These are phyloP conservation scores for Eutrema salsugineum DNA, from an alignment of 441 rosid species.

Conservation along the genomic window DNA sequence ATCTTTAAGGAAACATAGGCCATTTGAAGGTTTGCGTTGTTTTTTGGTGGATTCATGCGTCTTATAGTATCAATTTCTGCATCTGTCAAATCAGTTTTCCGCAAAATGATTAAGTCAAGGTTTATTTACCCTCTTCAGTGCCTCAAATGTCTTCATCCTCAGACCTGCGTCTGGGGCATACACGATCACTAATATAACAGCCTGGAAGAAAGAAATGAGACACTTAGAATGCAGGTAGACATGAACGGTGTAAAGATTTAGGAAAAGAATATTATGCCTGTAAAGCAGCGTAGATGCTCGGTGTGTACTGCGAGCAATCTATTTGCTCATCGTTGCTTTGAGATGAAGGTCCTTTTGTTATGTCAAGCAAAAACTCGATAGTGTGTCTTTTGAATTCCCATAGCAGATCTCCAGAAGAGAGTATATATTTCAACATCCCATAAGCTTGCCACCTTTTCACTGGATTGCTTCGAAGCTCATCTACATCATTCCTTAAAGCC, in stretches of 20 bases:
- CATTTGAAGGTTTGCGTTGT: neutral
- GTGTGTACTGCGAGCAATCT: slow-evolving; percentile 54
- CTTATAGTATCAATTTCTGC: neutral
- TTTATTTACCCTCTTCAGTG: slow-evolving; percentile 62
- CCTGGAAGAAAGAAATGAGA: slow-evolving; percentile 41
- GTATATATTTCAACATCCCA: slow-evolving; percentile 68
- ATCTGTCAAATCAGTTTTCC: neutral
- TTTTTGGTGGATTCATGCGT: neutral
- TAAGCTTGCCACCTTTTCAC: slow-evolving; percentile 71
- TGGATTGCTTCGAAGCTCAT: slow-evolving; percentile 53
- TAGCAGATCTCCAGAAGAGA: slow-evolving; percentile 49
- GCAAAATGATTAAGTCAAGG: neutral
- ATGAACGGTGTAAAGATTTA: slow-evolving; percentile 1
- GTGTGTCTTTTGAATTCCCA: slow-evolving; percentile 72
- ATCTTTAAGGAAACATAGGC: neutral
- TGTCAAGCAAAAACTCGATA: slow-evolving; percentile 59
- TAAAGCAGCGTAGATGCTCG: slow-evolving; percentile 58
- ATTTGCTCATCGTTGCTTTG: slow-evolving; percentile 32
- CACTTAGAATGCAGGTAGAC: slow-evolving; percentile 14
- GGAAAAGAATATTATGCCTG: slow-evolving; percentile 48
- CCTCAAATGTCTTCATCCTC: slow-evolving; percentile 71
- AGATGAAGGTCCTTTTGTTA: slow-evolving; percentile 42
- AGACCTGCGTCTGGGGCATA: slow-evolving; percentile 50
- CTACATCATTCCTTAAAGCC: slow-evolving; percentile 38
- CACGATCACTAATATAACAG: slow-evolving; percentile 54